Percentiles rank a stretch among this genome's conserved stretches.
phyloP scores from a whole-genome alignment of 2,329 filamentous ascomycete genomes.

The Xylariaceae sp. region DNA sequence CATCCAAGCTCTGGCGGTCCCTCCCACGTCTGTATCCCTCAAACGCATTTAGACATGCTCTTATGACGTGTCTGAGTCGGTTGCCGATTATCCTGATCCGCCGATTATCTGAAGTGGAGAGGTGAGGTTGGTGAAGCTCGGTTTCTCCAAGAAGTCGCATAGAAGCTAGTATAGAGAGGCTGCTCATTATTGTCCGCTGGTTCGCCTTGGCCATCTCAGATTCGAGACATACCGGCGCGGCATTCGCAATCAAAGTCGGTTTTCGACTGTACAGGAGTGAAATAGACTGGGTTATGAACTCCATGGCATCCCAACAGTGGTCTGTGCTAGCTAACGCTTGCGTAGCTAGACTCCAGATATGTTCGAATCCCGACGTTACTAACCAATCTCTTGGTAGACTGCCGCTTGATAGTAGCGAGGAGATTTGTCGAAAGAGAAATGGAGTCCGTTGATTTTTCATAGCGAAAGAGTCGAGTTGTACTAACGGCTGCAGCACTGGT shows the following conservation, averaged over 20 bases:
- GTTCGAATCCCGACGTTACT: slow-evolving; percentile 37
- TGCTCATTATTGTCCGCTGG: slow-evolving; percentile 38
- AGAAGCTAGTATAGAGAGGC: slow-evolving; percentile 37
- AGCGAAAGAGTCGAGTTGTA: slow-evolving; percentile 34
- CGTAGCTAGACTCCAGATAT: slow-evolving; percentile 38
- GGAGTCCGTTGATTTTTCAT: slow-evolving; percentile 29
- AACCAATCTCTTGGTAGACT: slow-evolving; percentile 41
- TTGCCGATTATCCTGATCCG: slow-evolving; percentile 24
- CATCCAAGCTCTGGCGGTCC: slow-evolving; percentile 16
- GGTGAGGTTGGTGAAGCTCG: slow-evolving; percentile 15
- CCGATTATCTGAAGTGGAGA: slow-evolving; percentile 16
- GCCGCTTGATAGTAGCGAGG: slow-evolving; percentile 33
- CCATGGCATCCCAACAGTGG: slow-evolving; percentile 32
- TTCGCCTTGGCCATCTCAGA: slow-evolving; percentile 23
- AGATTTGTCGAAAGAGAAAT: slow-evolving; percentile 36
- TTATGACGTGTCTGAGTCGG: slow-evolving; percentile 30
- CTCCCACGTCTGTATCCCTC: slow-evolving; percentile 16
- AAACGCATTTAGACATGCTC: slow-evolving; percentile 26
- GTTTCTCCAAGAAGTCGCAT: slow-evolving; percentile 29
- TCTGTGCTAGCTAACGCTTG: slow-evolving; percentile 32
- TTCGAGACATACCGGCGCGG: slow-evolving; percentile 15
- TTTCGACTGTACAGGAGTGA: slow-evolving; percentile 30
- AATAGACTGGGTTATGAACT: slow-evolving; percentile 35
- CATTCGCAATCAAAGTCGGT: slow-evolving; percentile 6
- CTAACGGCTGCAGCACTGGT: slow-evolving; percentile 30